Conservation (phyloP, 2,329 filamentous ascomycete species). For the Scolecobasidium constrictum region DNA sequence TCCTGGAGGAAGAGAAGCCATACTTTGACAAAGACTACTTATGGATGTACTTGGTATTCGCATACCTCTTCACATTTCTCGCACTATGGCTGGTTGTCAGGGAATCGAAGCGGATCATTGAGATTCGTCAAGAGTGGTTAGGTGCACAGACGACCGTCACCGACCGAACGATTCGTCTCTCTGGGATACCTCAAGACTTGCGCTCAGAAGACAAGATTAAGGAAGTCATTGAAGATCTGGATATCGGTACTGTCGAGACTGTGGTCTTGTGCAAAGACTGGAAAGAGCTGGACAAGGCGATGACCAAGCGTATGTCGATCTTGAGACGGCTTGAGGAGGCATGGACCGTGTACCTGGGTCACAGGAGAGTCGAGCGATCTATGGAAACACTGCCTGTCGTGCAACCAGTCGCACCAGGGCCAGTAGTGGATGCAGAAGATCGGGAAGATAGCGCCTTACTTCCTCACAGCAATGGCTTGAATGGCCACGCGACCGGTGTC, state of each 20-base stretch:
- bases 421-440: constrained; percentile 27
- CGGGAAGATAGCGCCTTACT: constrained; percentile 53
- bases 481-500: constrained; percentile 24
- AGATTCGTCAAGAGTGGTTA: constrained; percentile 78
- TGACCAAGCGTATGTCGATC: constrained; percentile 53
- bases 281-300: constrained; percentile 65
- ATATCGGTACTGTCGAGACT: constrained; percentile 80
- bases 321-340: constrained; percentile 69
- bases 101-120: constrained; percentile 77
- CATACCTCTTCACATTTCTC: constrained; percentile 79
- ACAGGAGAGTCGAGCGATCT: constrained; percentile 37
- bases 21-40: constrained; percentile 49
- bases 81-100: constrained; percentile 73
- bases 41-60: constrained; percentile 91
- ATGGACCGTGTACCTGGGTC: constrained; percentile 68
- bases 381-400: constrained; percentile 39
- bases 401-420: constrained; percentile 31
- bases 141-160: constrained; percentile 93
- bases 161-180: constrained; percentile 83
- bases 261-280: constrained; percentile 83
- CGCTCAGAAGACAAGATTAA: constrained; percentile 76
- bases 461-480: constrained; percentile 18
- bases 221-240: constrained; percentile 73
- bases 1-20: constrained; percentile 8
- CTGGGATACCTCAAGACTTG: constrained; percentile 72